Percentiles rank a stretch among this genome's conserved stretches.
phyloP scores from a whole-genome alignment of 2,329 filamentous ascomycete species.

The Xylariaceae sp. region DNA sequence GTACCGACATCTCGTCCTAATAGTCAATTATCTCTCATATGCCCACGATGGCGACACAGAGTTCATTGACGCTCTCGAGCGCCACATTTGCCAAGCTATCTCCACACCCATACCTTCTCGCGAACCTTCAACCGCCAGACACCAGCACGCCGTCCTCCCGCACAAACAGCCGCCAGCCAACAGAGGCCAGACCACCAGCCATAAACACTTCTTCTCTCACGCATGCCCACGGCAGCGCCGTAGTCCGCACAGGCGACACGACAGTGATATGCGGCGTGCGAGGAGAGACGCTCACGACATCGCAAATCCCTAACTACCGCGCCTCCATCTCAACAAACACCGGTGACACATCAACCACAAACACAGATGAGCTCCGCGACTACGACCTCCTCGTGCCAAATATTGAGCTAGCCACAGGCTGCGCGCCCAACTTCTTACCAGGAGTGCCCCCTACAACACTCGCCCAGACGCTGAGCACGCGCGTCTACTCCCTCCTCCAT shows the following conservation, averaged over 20 bases:
- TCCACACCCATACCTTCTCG: conserved; percentile 86
- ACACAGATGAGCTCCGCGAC: conserved; percentile 58
- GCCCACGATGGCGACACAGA: conserved; percentile 44
- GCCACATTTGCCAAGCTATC: conserved; percentile 88
- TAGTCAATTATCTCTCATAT: conserved; percentile 14
- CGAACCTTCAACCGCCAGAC: conserved; percentile 74
- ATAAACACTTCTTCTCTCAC: conserved; percentile 85
- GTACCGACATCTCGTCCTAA: not conserved
- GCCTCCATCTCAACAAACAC: conserved; percentile 48
- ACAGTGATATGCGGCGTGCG: conserved; percentile 94
- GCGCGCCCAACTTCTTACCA: conserved; percentile 83
- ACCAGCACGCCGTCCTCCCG: conserved; percentile 65
- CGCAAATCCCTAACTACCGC: conserved; percentile 74
- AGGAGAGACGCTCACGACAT: conserved; percentile 79
- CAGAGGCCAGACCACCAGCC: conserved; percentile 73
- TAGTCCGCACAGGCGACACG: conserved; percentile 88
- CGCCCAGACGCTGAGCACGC: conserved; percentile 84
- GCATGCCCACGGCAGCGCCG: conserved; percentile 87
- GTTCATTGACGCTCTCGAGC: conserved; percentile 59
- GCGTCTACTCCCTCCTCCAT: conserved; percentile 79
- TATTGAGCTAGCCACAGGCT: conserved; percentile 89
- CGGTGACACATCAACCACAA: conserved; percentile 42
- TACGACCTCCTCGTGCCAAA: conserved; percentile 88
- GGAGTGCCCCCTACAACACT: conserved; percentile 80
- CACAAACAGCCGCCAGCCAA: conserved; percentile 79